Evolutionary conservation across 805 yeast species (phyloP), one percentile per base, ranked within the genome.

Genomic region (Priceomyces medius): DNA sequence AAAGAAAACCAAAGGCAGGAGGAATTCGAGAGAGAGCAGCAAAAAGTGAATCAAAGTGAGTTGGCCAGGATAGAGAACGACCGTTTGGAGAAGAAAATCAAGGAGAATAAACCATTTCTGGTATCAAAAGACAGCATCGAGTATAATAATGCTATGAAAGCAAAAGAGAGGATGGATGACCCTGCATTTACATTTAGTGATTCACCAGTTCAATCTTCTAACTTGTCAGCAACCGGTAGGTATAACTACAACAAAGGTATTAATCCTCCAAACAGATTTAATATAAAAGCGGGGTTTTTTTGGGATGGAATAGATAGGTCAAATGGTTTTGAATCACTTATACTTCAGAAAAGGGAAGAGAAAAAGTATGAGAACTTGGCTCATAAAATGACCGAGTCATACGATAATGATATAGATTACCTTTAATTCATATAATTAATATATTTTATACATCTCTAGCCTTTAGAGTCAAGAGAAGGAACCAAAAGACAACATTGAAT

Each of bases 291-390:
- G 0, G 97, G 97, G 0, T 68, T 71, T 49, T 69, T 87, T 43
- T 90, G 98, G 98, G 68, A 64, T 60, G 97, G 97, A 0, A 81
- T 90, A 2, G 90, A 88, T 61, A 66, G 98, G 44, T 81, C 95
- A 0, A 90, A 84, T 56, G 97, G 96, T 3, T 90, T 85, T 61
- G 98, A 90, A 56, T 68, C 64, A 37, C 67, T 74, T 41, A 75
- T 85, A 71, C 71, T 85, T 48, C 69, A 58, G 24, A 58, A 59
- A 39, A 44, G 64, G 19, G 63, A 54, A 23, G 66, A 65, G 31
- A 37, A 28, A 59, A 34, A 69, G 55, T 50, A 71, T 63, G 42
- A 57, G 20, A 23, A 40, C 14, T 35, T 40, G 26, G 29, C 35
- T 29, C 16, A 20, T 12, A 40, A 34, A 31, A 20, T 20, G 20